Base-by-base conservation (phyloP, 108 stramenopile species). In the Nitzschia palea region DNA sequence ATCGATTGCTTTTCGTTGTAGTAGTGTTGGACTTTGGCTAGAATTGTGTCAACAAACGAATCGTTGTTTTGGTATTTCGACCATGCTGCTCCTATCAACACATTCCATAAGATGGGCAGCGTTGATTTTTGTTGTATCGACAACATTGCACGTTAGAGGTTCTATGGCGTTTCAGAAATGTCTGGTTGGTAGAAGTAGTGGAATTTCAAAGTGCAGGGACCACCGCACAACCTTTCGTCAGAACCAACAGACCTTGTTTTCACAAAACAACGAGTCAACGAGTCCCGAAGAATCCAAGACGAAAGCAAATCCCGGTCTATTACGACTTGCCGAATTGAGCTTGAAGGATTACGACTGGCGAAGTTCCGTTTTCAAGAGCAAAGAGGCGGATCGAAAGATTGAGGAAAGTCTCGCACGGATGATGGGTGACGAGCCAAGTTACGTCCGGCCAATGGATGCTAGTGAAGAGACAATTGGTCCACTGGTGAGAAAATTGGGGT, bases 381-480 rank as follows among this genome's bases (percentile, higher is more conserved):
- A 80, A 25, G 83, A 90, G 60, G 92, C 92, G n/a, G 89, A 93
- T 65, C 74, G 92, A 48, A 43, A 68, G 73, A 80, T 90, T 44
- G 87, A 90, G 43, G 82, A 90, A 56, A 82, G 70, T 66, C 51
- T 93, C 51, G 84, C 87, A 0, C 61, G 80, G 30, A 88, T 93
- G 89, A 81, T 82, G 82, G 92, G 92, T 9, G 86, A 90, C 50
- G 86, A 86, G 60, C 67, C 92, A 3, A 34, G 77, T 34, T 93
- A 93, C 54, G 81, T 86, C 27, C 72, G 92, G 60, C 92, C 92
- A 10, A 93, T 93, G 92, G 92, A 93, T 80, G 92, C 92, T 9
- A 75, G 68, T 42, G 82, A 86, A 44, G 55, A 59, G n/a, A 78
- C 67, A 43, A 65, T 86, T 33, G 91, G 91, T 12, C 91, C 91